Evolutionary conservation across 441 rosid species (phyloP).

Genomic region (Gossypium schwendimanii): DNA sequence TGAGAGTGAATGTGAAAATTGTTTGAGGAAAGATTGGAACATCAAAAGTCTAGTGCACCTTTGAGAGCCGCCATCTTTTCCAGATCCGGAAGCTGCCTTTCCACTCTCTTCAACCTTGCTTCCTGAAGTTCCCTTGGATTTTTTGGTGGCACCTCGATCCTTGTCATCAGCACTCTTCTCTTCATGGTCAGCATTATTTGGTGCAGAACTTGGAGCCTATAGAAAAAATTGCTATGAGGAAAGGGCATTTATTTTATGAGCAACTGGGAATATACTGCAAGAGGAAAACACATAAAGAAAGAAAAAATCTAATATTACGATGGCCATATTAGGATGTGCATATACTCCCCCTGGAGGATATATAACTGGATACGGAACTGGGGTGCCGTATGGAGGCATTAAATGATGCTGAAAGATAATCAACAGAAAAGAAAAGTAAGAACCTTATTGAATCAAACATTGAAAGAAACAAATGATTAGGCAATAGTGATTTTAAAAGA

Average conservation of each 20-base stretch:
- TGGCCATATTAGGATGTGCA: conserved; percentile 76
- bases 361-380: conserved; percentile 83
- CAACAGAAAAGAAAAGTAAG: conserved; percentile 11
- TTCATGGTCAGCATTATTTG: conserved; percentile 37
- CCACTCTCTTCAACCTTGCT: conserved; percentile 51
- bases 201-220: conserved; percentile 53
- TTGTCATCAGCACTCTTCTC: conserved; percentile 45
- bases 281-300: not conserved
- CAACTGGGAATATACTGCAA: not conserved
- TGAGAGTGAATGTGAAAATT: not conserved
- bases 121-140: conserved; percentile 48
- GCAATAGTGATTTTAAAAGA: conserved; percentile 1
- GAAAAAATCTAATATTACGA: conserved; percentile 34
- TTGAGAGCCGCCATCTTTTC: conserved; percentile 80
- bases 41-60: conserved; percentile 39
- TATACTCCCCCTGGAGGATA: conserved; percentile 91
- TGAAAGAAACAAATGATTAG: not conserved
- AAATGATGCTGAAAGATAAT: conserved; percentile 65
- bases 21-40: not conserved
- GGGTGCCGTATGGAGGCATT: conserved; percentile 87
- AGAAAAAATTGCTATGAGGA: conserved; percentile 8
- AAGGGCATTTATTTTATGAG: not conserved
- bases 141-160: conserved; percentile 57
- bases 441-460: not conserved
- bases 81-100: conserved; percentile 77